Base-by-base conservation (phyloP, 2,329 filamentous ascomycete genomes). In the Clarireedia hainanense region DNA sequence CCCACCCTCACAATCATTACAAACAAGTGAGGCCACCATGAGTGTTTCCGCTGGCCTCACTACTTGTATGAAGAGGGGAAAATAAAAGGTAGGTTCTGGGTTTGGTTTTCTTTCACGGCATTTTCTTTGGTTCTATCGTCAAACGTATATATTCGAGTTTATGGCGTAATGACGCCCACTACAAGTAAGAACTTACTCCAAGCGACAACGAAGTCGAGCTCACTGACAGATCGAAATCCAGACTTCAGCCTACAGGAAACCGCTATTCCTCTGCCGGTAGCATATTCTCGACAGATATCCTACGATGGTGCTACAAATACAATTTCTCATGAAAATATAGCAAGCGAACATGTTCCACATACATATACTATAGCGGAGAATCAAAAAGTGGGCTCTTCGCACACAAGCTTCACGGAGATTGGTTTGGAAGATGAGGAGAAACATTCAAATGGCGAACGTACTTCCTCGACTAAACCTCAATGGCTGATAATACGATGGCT, bases 211-310 rank as follows among this genome's bases (percentile, higher is more conserved):
- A 34, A 5, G 10, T 12, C 9, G 30, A 34, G 30, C 10, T 12
- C 10, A 34, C 9, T 34, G 30, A 34, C 30, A 9, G 3, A 34
- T 12, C 12, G 10, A 4, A 2, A 34, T 12, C 12, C 30, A 34
- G 30, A 12, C 30, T 34, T 34, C 3, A 34, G 10, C 30, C 30
- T 34, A n/a, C 49, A 27, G n/a, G 36, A 51, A 26, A 15, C 34
- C 14, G 15, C 40, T 26, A n/a, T 14, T 51, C 49, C 36, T 42
- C n/a, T 56, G 3, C 60, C 58, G 6, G 42, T 50, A 14, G 57
- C 58, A 6, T 60, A 60, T 36, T 43, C 50, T 51, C 55, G 58
- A 12, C 55, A 62, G 26, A 5, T 60, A 42, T 57, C 58, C 4
- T 62, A 58, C 39, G 55, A 36, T 26, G 39, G 20, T 43, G 46